Percentiles rank a stretch among this genome's conserved stretches.
phyloP scores from a whole-genome alignment of 257 asterid genomes.

The Capsicum rhomboideum region DNA sequence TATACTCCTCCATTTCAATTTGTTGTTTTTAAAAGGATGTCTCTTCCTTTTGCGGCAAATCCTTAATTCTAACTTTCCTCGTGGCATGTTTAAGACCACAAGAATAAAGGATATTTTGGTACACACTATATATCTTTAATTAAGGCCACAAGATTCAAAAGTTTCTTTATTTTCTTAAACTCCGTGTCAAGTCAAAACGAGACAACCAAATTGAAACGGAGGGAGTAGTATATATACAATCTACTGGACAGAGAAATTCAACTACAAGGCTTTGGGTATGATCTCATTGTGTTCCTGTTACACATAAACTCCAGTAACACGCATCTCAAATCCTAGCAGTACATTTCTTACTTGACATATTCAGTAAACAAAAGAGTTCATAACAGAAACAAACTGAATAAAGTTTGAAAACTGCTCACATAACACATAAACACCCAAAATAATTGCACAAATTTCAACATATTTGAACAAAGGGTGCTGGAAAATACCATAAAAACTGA shows the following conservation, averaged over 20 bases:
- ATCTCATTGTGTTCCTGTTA: background rate
- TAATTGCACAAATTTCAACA: background rate
- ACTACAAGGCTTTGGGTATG: background rate
- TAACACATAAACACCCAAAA: background rate
- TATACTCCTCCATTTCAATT: too few relatives aligned
- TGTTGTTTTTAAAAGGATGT: too few relatives aligned
- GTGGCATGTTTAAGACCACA: too few relatives aligned
- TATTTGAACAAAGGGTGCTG: background rate
- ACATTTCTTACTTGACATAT: background rate
- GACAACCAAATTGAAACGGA: too few relatives aligned
- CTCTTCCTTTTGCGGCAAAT: too few relatives aligned
- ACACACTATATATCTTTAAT: too few relatives aligned
- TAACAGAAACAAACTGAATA: background rate
- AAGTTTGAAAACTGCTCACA: background rate
- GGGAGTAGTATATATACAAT: background rate
- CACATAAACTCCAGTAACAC: background rate
- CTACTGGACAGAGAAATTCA: background rate
- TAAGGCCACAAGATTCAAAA: too few relatives aligned
- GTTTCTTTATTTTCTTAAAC: too few relatives aligned
- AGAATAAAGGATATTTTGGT: too few relatives aligned
- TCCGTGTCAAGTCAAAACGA: too few relatives aligned
- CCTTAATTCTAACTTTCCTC: too few relatives aligned
- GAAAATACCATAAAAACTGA: background rate
- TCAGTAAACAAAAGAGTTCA: background rate
- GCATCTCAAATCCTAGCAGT: background rate